Evolutionary conservation across 768 basidiomycete genomes (phyloP).

Genomic region (Lepiota brunneoincarnata): DNA sequence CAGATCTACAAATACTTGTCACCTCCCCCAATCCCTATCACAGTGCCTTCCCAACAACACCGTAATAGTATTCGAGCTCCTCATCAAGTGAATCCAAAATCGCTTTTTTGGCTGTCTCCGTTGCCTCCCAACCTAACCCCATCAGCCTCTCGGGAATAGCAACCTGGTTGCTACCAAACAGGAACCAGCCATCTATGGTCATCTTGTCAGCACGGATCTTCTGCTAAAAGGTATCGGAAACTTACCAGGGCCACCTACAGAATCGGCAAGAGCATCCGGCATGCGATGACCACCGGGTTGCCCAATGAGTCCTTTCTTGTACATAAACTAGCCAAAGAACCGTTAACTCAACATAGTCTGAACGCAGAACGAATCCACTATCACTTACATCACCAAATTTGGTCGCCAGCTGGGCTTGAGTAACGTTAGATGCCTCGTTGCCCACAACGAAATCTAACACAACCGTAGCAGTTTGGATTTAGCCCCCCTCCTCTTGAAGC

Average conservation of each 20-base stretch:
- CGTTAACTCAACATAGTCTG: neutral
- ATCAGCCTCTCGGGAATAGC: slow-evolving; percentile 31
- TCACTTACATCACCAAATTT: slow-evolving; percentile 35
- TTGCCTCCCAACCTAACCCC: slow-evolving; percentile 38
- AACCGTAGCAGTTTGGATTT: slow-evolving; percentile 5
- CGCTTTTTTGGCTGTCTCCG: slow-evolving; percentile 17
- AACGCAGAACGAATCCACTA: neutral
- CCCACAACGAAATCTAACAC: slow-evolving; percentile 31
- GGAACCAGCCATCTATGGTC: slow-evolving; percentile 34
- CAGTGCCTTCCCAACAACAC: slow-evolving; percentile 9
- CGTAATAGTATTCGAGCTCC: slow-evolving; percentile 21
- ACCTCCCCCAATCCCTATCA: too few relatives aligned
- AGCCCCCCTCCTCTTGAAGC: neutral
- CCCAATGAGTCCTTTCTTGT: slow-evolving; percentile 29
- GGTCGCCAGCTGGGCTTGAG: slow-evolving; percentile 27
- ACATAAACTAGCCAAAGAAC: slow-evolving; percentile 24
- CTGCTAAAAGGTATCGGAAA: neutral
- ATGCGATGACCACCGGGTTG: slow-evolving; percentile 30
- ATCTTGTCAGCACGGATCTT: neutral
- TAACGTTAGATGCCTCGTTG: slow-evolving; percentile 28
- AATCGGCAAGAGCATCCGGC: slow-evolving; percentile 29
- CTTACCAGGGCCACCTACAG: slow-evolving; percentile 38
- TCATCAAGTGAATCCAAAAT: slow-evolving; percentile 20
- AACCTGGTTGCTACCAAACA: slow-evolving; percentile 36
- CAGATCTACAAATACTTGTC: too few relatives aligned